phyloP scores from a whole-genome alignment of 2,329 filamentous ascomycete genomes.

The Fusarium bactridioides region DNA sequence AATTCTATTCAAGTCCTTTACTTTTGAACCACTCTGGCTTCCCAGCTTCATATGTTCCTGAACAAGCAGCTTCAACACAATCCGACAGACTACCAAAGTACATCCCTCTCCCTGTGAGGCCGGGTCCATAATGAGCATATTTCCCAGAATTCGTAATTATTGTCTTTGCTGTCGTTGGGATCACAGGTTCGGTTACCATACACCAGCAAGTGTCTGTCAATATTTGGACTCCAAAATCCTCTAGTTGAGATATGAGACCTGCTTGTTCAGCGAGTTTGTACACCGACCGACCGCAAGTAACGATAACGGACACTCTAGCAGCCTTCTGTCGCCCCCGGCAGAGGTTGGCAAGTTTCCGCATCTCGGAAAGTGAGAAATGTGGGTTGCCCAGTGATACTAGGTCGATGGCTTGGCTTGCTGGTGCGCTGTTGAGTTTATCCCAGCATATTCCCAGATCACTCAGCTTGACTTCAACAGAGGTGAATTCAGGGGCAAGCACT shows the following conservation, averaged over 20 bases:
- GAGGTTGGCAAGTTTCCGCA: background rate
- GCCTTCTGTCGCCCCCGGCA: background rate
- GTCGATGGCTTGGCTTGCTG: background rate
- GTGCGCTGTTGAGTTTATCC: conserved; percentile 18
- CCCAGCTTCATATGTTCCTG: background rate
- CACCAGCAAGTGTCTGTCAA: conserved; percentile 32
- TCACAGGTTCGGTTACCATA: conserved; percentile 20
- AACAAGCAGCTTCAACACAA: conserved; percentile 38
- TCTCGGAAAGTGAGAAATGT: conserved; percentile 26
- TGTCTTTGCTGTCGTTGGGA: background rate
- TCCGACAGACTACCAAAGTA: conserved; percentile 37
- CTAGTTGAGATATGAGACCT: background rate
- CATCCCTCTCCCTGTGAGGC: conserved; percentile 26
- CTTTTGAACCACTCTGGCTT: conserved; percentile 5
- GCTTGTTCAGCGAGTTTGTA: conserved; percentile 28
- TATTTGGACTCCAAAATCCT: conserved; percentile 16
- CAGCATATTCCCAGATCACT: conserved; percentile 1
- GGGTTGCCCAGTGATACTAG: conserved; percentile 30
- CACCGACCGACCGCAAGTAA: conserved; percentile 17
- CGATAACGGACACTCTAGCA: background rate
- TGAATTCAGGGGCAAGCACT: background rate
- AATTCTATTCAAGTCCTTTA: too few relatives aligned
- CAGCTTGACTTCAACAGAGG: background rate
- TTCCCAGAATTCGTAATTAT: conserved; percentile 35
- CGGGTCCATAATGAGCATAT: conserved; percentile 31